Base-by-base conservation (phyloP, 1,284 basidiomycete species). In the Melampsora larici-populina region DNA sequence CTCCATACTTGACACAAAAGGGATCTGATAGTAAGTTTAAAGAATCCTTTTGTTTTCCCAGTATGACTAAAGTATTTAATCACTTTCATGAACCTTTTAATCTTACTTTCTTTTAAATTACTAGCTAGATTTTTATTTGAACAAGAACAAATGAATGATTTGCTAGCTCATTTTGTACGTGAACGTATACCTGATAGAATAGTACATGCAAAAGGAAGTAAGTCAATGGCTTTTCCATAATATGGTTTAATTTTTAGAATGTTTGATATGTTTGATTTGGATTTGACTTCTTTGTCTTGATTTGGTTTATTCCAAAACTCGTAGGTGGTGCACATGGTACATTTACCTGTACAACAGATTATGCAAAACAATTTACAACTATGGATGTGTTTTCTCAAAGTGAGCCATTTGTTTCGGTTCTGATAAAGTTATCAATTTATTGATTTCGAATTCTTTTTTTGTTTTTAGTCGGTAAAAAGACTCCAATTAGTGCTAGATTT, bases 151-250 rank as follows among this genome's bases (percentile, higher is more conserved):
- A 72, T 80, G 46, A 90, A 93, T 83, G 92, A 95, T 85, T 87
- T 92, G 75, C 88, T 96, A 80, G 90, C 92, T 58, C 93, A 95
- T 87, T 95, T 96, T 82, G 92, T 93, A 85, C 89, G 92, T 77
- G 94, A 97, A 86, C 90, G 94, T 84, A 95, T 97, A 83, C 94
- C 94, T 29, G 95, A 96, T 88, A 92, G 93, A 84, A 92, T 94
- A 72, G 92, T 75, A 48, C 85, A 86, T 80, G 85, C 85, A 69
- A 84, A 84, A 78, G 85, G 85, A 55, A 60, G 71, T 73, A 65
- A 64, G 70, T n/a, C 7, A 55, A 64, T 33, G 13, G 31, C 24
- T 36, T 26, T n/a, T n/a, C n/a, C n/a, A n/a, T n/a, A n/a, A n/a
- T n/a, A n/a, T n/a, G n/a, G n/a, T n/a, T n/a, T n/a, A 21, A 17